Conservation (phyloP, 306 rosid genomes). For the Vigna nakashimae region DNA sequence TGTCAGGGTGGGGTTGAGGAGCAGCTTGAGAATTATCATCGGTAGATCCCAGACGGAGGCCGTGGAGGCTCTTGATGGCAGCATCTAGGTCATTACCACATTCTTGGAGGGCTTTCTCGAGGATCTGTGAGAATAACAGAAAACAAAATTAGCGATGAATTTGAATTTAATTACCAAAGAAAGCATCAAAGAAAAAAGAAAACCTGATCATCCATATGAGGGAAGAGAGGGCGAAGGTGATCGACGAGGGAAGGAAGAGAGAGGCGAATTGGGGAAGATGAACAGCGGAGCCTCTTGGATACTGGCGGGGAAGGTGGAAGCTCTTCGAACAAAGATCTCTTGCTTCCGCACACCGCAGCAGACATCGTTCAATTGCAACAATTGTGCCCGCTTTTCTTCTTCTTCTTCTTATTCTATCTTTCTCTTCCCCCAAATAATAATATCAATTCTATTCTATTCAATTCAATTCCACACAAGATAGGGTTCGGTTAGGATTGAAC, state of each 20-base stretch:
- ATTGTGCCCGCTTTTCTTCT: constrained; percentile 17
- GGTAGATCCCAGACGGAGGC: constrained; percentile 67
- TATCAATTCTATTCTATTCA: background rate
- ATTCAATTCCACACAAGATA: background rate
- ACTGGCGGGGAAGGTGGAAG: constrained; percentile 90
- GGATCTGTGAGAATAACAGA: constrained; percentile 48
- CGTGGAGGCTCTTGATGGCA: constrained; percentile 73
- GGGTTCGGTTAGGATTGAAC: background rate
- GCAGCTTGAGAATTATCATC: constrained; percentile 45
- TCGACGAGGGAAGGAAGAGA: constrained; percentile 66
- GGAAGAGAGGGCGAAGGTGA: constrained; percentile 73
- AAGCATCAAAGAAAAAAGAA: background rate
- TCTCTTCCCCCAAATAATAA: background rate
- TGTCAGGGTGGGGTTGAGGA: constrained; percentile 44
- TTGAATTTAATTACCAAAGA: background rate
- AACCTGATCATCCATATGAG: constrained; percentile 81
- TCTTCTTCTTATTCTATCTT: background rate
- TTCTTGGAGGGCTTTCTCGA: constrained; percentile 82
- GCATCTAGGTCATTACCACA: constrained; percentile 86
- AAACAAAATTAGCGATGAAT: background rate
- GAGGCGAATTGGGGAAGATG: constrained; percentile 76
- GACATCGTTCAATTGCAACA: constrained; percentile 74
- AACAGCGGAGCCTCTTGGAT: constrained; percentile 87
- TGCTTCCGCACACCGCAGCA: constrained; percentile 99
- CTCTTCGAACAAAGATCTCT: constrained; percentile 98